Conservation (phyloP, 2,329 filamentous ascomycete species). For the Colletotrichum aenigma region DNA sequence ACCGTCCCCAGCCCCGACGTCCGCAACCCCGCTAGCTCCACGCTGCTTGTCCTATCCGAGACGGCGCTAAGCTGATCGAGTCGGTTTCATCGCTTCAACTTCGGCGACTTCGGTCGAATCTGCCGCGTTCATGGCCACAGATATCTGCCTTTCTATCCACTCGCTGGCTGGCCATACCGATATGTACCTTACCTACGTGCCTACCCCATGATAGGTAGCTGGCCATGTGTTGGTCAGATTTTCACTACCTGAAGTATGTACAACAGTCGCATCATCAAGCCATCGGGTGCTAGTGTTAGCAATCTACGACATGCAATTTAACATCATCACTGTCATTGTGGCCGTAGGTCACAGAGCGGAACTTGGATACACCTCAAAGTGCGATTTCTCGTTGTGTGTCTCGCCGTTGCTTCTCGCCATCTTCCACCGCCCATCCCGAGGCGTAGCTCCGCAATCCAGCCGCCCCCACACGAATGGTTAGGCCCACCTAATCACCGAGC, state of each 20-base stretch:
- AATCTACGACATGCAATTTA: not conserved
- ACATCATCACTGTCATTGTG: not conserved
- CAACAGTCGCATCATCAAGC: not conserved
- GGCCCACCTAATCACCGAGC: not conserved
- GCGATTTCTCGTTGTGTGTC: not conserved
- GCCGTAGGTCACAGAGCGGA: not conserved
- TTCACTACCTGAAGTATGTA: not conserved
- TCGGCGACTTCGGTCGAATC: conserved; percentile 16
- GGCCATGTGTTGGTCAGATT: not conserved
- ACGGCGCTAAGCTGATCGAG: not conserved
- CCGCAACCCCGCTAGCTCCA: not conserved
- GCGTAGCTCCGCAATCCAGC: not conserved
- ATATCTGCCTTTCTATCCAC: not conserved
- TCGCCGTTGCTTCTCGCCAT: not conserved
- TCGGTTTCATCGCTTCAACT: conserved; percentile 11
- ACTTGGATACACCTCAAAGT: not conserved
- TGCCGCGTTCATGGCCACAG: not conserved
- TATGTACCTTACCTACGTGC: not conserved
- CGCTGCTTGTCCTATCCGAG: not conserved
- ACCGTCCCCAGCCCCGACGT: not conserved
- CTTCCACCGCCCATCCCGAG: not conserved
- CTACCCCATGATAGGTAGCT: not conserved
- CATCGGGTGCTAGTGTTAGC: not conserved
- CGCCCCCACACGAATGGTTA: not conserved
- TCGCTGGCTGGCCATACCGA: not conserved